phyloP scores from a whole-genome alignment of 2,329 filamentous ascomycete species.

The Plectosphaerella sp. region DNA sequence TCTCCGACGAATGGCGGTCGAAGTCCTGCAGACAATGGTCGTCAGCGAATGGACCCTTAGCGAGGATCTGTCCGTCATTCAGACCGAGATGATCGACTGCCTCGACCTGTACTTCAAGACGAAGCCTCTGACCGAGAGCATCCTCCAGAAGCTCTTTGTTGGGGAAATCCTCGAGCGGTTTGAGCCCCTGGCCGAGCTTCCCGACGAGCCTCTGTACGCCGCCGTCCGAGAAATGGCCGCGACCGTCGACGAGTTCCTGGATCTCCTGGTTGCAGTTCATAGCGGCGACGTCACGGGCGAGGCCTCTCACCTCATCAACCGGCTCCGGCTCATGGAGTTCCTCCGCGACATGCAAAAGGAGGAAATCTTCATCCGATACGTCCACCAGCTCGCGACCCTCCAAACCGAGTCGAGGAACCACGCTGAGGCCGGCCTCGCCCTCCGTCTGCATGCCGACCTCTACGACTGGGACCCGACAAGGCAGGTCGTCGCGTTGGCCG shows the following conservation, averaged over 20 bases:
- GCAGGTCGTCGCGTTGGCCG: slow-evolving; percentile 60
- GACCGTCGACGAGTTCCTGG: slow-evolving; percentile 85
- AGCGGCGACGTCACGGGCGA: slow-evolving; percentile 70
- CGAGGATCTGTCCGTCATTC: slow-evolving; percentile 84
- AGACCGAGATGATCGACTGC: slow-evolving; percentile 95
- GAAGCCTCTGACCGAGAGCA: slow-evolving; percentile 80
- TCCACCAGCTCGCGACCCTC: slow-evolving; percentile 80
- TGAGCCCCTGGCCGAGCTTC: slow-evolving; percentile 59
- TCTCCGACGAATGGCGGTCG: slow-evolving; percentile 81
- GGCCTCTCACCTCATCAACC: slow-evolving; percentile 80
- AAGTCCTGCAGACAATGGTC: slow-evolving; percentile 96
- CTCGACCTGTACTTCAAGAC: slow-evolving; percentile 87
- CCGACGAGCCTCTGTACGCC: slow-evolving; percentile 68
- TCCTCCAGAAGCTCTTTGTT: slow-evolving; percentile 90
- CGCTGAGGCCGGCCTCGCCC: slow-evolving; percentile 82
- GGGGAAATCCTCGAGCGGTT: slow-evolving; percentile 80
- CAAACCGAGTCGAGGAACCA: slow-evolving; percentile 74
- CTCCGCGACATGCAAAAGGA: slow-evolving; percentile 95
- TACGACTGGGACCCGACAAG: slow-evolving; percentile 83
- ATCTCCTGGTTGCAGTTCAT: slow-evolving; percentile 86
- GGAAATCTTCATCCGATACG: slow-evolving; percentile 93
- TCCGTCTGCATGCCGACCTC: slow-evolving; percentile 86
- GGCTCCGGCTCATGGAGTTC: slow-evolving; percentile 90
- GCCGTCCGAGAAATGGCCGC: slow-evolving; percentile 75
- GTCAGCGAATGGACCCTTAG: slow-evolving; percentile 97